phyloP scores from a whole-genome alignment of 805 yeast species.

The Candida piceae region DNA sequence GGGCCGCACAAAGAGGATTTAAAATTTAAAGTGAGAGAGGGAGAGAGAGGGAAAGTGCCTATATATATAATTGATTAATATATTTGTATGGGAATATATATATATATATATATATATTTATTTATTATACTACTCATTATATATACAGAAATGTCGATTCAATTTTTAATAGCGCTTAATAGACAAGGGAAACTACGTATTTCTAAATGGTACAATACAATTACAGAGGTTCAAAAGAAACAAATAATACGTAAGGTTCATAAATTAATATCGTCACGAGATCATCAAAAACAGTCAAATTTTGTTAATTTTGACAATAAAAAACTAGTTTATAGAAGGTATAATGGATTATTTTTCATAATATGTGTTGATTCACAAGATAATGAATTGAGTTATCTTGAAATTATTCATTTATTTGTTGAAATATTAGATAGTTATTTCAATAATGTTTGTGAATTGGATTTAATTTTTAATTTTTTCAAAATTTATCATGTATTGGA shows the following conservation, averaged over 20 bases:
- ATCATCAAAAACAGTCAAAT: conserved; percentile 65
- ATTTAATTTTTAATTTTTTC: conserved; percentile 86
- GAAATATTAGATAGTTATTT: conserved; percentile 84
- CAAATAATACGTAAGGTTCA: conserved; percentile 61
- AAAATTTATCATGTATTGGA: conserved; percentile 79
- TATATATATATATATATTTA: too few species aligned
- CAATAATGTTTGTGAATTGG: conserved; percentile 89
- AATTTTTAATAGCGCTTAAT: conserved; percentile 77
- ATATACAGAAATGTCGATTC: conserved; percentile 67
- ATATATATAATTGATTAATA: too few species aligned
- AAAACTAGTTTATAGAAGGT: conserved; percentile 78
- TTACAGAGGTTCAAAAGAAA: conserved; percentile 40
- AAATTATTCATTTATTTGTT: conserved; percentile 81
- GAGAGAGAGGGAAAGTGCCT: too few species aligned
- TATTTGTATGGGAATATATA: too few species aligned
- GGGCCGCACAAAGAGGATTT: too few species aligned
- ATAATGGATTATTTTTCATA: conserved; percentile 90
- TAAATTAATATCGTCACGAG: conserved; percentile 73
- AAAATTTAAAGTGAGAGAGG: too few species aligned
- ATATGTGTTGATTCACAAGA: conserved; percentile 75
- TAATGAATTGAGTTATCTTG: conserved; percentile 77
- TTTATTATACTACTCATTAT: too few species aligned
- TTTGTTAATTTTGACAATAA: conserved; percentile 43
- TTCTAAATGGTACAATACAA: conserved; percentile 61
- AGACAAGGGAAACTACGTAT: conserved; percentile 91